Percentiles rank a stretch among this genome's conserved stretches.
phyloP scores from a whole-genome alignment of 768 basidiomycete genomes.

The Austroboletus eburneus region DNA sequence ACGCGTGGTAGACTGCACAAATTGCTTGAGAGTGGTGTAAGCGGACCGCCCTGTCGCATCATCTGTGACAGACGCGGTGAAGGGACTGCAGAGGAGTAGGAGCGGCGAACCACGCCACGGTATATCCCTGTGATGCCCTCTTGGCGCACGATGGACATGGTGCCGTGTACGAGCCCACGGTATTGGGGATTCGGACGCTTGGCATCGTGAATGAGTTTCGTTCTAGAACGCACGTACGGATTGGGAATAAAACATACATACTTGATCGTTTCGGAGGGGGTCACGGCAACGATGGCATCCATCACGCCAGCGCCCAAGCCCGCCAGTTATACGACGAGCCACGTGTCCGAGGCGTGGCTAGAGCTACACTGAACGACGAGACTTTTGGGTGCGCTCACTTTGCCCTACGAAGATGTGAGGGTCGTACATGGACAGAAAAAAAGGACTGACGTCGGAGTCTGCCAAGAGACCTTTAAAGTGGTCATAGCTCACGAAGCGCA shows the following conservation, averaged over 20 bases:
- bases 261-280: conserved; percentile 99
- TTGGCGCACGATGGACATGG: conserved; percentile 69
- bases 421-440: background rate
- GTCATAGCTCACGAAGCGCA: conserved; percentile 93
- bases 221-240: conserved; percentile 44
- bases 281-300: conserved; percentile 92
- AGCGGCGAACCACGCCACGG: conserved; percentile 60
- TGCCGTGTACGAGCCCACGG: conserved; percentile 84
- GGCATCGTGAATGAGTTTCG: conserved; percentile 94
- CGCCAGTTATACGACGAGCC: conserved; percentile 37
- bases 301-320: conserved; percentile 86
- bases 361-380: conserved; percentile 54
- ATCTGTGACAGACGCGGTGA: conserved; percentile 47
- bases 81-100: too few relatives aligned
- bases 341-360: background rate
- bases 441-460: conserved; percentile 65
- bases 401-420: conserved; percentile 66
- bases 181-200: conserved; percentile 83
- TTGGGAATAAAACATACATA: conserved; percentile 34
- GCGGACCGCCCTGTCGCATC: conserved; percentile 96
- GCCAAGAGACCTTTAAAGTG: conserved; percentile 81
- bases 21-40: conserved; percentile 90
- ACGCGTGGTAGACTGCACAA: conserved; percentile 79
- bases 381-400: conserved; percentile 82
- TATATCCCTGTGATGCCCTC: conserved; percentile 87